Conservation (phyloP, 192 early-diverging fungal genomes). For the Backusella liffmaniae region DNA sequence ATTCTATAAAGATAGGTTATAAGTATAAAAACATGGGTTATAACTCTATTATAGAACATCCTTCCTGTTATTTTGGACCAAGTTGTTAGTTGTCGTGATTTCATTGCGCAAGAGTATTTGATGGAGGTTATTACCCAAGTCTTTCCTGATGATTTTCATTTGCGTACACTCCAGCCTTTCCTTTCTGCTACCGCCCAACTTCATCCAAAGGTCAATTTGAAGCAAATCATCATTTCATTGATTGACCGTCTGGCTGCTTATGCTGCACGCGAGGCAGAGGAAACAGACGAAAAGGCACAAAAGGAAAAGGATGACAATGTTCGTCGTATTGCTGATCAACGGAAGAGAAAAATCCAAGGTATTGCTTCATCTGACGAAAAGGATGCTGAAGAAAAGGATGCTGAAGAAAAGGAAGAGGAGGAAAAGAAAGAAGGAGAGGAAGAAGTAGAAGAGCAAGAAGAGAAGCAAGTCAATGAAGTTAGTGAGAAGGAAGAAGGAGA, state of each 20-base stretch:
- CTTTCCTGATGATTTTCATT: constrained; percentile 96
- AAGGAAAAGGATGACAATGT: constrained; percentile 11
- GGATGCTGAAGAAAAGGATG: constrained; percentile 34
- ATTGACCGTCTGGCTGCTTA: constrained; percentile 93
- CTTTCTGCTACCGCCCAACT: constrained; percentile 90
- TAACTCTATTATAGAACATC: constrained; percentile 53
- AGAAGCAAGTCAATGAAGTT: constrained; percentile 13
- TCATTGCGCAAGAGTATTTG: constrained; percentile 98
- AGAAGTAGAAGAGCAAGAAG: constrained; percentile 41
- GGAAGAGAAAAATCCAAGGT: constrained; percentile 1
- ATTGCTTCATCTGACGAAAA: constrained; percentile 21
- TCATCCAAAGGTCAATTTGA: constrained; percentile 92
- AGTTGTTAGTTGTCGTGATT: constrained; percentile 95
- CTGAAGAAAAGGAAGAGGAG: constrained; percentile 34
- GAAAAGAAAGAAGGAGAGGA: constrained; percentile 25
- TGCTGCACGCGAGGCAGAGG: constrained; percentile 76
- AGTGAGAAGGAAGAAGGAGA: constrained; percentile 10
- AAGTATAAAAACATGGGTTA: neutral
- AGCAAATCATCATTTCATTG: constrained; percentile 93
- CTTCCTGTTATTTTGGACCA: constrained; percentile 93
- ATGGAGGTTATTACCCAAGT: constrained; percentile 99
- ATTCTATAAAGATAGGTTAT: neutral
- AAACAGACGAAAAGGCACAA: constrained; percentile 45
- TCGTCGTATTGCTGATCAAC: constrained; percentile 10
- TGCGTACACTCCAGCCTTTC: constrained; percentile 85